Percentiles rank a stretch among this genome's conserved stretches.
phyloP scores from a whole-genome alignment of 2,329 filamentous ascomycete species.

The Fusarium duplospermum region DNA sequence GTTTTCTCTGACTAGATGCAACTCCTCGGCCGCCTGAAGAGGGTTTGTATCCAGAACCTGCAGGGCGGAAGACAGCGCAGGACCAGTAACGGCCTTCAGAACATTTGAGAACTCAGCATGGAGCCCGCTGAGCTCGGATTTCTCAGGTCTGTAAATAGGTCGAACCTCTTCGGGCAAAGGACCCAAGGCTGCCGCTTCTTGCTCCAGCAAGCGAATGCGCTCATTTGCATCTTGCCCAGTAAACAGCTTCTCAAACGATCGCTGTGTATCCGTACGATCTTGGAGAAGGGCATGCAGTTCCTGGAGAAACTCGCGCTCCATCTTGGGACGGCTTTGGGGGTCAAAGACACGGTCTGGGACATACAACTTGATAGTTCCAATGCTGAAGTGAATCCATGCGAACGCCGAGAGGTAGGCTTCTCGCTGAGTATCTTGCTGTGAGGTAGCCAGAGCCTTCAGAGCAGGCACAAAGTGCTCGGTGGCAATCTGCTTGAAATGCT shows the following conservation, averaged over 20 bases:
- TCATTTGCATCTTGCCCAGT: conserved; percentile 76
- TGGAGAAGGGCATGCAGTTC: conserved; percentile 67
- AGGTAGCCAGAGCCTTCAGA: conserved; percentile 55
- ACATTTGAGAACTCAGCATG: conserved; percentile 88
- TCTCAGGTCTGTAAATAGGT: conserved; percentile 76
- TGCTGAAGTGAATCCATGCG: conserved; percentile 81
- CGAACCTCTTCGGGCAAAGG: conserved; percentile 72
- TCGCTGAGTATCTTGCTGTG: conserved; percentile 27
- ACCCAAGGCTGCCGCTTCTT: conserved; percentile 73
- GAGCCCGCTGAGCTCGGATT: conserved; percentile 75
- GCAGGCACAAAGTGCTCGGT: conserved; percentile 59
- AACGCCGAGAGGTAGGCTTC: conserved; percentile 55
- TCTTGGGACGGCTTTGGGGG: conserved; percentile 73
- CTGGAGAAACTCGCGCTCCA: conserved; percentile 71
- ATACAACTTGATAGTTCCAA: conserved; percentile 81
- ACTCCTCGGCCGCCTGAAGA: conserved; percentile 47
- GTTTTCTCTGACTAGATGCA: conserved; percentile 65
- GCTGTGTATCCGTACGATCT: conserved; percentile 69
- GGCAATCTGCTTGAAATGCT: conserved; percentile 54
- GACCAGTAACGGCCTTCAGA: conserved; percentile 70
- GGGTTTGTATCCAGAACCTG: conserved; percentile 40
- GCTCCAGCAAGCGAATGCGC: conserved; percentile 71
- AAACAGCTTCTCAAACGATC: conserved; percentile 73
- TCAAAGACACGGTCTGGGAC: conserved; percentile 90
- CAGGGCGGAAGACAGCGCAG: conserved; percentile 54